Conservation (phyloP, 768 basidiomycete species). For the Krasilnikovozyma curviuscula region DNA sequence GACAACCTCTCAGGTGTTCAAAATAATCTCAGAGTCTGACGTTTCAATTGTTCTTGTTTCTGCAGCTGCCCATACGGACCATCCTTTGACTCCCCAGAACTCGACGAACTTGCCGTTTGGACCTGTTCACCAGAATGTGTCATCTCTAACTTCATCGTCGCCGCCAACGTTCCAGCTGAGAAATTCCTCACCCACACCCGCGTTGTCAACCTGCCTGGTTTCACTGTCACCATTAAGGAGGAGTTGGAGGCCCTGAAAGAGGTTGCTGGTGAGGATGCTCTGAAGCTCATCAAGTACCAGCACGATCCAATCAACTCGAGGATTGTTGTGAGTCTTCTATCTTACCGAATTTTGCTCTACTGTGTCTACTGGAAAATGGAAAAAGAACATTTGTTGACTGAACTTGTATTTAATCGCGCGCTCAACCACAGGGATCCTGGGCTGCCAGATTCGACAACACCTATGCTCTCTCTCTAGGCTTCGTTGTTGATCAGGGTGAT, state of each 20-base stretch:
- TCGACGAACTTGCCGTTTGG: constrained; percentile 21
- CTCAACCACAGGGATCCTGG: no score
- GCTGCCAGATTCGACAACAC: constrained; percentile 23
- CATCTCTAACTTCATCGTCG: constrained; percentile 25
- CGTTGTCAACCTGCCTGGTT: constrained; percentile 23
- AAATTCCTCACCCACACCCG: constrained; percentile 22
- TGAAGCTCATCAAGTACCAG: constrained; percentile 24
- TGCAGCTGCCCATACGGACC: no score
- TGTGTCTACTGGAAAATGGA: no score
- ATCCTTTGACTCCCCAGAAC: constrained; percentile 19
- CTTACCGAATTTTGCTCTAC: no score
- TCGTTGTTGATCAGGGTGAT: constrained; percentile 23
- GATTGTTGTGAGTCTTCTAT: no score
- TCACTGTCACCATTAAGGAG: constrained; percentile 22
- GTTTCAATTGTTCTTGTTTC: no score
- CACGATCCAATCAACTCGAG: constrained; percentile 25
- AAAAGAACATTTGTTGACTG: no score
- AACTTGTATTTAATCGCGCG: no score
- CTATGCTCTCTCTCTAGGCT: constrained; percentile 22
- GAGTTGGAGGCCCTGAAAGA: constrained; percentile 23
- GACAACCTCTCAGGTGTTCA: no score
- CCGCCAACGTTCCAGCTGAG: constrained; percentile 22
- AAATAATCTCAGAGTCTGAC: no score
- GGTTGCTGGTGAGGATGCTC: constrained; percentile 22
- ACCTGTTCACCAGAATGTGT: constrained; percentile 22